These are phyloP conservation scores for Diaporthe ampelina DNA, from an alignment of 2,329 filamentous ascomycete species.

Conservation along the genomic window DNA sequence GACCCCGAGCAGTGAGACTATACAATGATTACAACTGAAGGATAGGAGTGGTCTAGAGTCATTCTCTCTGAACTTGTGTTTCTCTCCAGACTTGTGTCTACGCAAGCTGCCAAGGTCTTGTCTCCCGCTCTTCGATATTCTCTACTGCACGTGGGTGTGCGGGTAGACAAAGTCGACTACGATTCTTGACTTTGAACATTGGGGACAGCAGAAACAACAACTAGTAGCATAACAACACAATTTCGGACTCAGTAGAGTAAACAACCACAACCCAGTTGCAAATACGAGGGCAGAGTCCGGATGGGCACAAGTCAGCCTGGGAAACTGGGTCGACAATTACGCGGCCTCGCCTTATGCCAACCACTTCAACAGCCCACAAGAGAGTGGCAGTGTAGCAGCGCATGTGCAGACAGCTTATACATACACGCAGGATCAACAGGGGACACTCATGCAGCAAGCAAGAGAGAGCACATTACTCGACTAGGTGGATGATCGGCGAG, in stretches of 20 bases:
- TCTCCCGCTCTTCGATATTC: too few relatives aligned
- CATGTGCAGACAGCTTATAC: neutral
- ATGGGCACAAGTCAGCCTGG: too few relatives aligned
- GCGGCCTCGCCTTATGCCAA: neutral
- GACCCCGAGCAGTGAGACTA: neutral
- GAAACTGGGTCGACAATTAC: conserved; percentile 11
- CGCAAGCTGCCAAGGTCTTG: neutral
- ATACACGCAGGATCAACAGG: conserved; percentile 8
- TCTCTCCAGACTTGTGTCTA: neutral
- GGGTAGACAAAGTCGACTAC: neutral
- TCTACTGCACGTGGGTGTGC: neutral
- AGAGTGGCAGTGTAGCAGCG: conserved; percentile 1
- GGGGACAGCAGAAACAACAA: neutral
- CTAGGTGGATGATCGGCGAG: neutral
- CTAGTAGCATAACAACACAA: neutral
- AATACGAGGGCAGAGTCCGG: too few relatives aligned
- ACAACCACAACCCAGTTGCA: neutral
- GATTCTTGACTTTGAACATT: too few relatives aligned
- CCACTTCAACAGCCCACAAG: conserved; percentile 3
- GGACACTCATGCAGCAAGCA: neutral
- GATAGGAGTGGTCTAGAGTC: neutral
- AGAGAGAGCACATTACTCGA: conserved; percentile 2
- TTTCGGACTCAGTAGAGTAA: neutral
- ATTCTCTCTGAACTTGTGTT: neutral
- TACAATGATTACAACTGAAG: neutral